Conservation (phyloP, 2,329 filamentous ascomycete genomes). For the Diaporthe caulivora region DNA sequence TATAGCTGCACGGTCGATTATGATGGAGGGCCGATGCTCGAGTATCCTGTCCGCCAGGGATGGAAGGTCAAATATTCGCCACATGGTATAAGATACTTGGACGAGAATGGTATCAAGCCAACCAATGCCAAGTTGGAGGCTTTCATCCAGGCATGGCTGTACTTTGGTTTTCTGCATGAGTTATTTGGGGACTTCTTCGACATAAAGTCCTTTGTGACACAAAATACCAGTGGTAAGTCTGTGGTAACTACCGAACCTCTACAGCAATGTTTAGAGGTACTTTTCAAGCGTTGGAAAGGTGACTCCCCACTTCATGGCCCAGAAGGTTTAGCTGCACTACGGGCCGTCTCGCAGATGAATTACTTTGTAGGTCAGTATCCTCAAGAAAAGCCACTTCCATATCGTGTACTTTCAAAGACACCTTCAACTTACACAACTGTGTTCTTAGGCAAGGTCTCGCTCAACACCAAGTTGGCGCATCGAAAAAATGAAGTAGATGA, state of each 20-base stretch:
- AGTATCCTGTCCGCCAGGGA: not conserved
- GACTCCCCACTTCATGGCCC: not conserved
- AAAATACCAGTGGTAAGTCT: not conserved
- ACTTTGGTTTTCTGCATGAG: conserved; percentile 1
- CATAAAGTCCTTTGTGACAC: not conserved
- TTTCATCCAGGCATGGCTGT: conserved; percentile 6
- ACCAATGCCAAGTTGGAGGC: not conserved
- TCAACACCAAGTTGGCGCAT: not conserved
- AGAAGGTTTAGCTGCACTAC: not conserved
- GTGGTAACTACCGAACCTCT: not conserved
- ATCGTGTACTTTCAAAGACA: not conserved
- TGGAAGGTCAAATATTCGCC: conserved; percentile 1
- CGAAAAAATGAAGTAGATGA: not conserved
- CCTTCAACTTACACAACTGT: not conserved
- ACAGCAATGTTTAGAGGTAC: not conserved
- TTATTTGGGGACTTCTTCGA: not conserved
- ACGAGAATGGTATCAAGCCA: not conserved
- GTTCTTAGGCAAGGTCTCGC: not conserved
- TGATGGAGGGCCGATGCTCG: conserved; percentile 4
- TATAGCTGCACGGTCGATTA: not conserved
- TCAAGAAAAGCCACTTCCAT: not conserved
- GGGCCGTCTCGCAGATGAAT: not conserved
- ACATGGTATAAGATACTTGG: not conserved
- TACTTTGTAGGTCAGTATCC: not conserved
- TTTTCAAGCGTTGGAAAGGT: conserved; percentile 7